phyloP scores from a whole-genome alignment of 129 eudicot genomes.

The carrot (Daucus carota) region DNA sequence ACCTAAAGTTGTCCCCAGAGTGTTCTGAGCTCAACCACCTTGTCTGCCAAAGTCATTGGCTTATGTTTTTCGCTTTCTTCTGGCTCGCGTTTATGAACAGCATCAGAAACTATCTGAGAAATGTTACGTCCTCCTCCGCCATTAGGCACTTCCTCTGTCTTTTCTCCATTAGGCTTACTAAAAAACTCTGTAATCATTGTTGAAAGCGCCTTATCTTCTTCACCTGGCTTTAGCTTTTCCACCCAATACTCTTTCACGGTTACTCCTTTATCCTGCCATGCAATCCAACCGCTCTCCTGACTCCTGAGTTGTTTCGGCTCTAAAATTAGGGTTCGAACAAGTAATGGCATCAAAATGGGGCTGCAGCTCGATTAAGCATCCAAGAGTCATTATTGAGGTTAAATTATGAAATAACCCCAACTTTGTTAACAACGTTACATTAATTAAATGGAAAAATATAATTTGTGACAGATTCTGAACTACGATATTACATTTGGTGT shows the following conservation, averaged over 20 bases:
- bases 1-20: constrained; percentile 29
- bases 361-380: too few species aligned
- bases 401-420: too few species aligned
- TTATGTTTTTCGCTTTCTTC: constrained; percentile 13
- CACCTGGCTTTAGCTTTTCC: constrained; percentile 66
- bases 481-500: too few species aligned
- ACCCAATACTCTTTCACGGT: constrained; percentile 44
- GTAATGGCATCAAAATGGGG: too few species aligned
- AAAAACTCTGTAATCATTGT: constrained; percentile 39
- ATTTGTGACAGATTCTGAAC: too few species aligned
- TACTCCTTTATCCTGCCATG: constrained; percentile 36
- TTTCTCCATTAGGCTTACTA: background rate
- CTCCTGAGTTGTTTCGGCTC: constrained; percentile 14
- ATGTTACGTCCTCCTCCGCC: background rate
- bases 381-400: too few species aligned
- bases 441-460: too few species aligned
- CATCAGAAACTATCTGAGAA: constrained; percentile 22
- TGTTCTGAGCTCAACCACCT: constrained; percentile 32
- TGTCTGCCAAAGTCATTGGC: constrained; percentile 29
- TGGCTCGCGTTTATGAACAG: constrained; percentile 19
- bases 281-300: background rate
- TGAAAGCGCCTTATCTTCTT: constrained; percentile 65
- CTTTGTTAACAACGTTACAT: too few species aligned
- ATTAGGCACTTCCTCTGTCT: background rate
- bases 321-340: too few species aligned